These are phyloP conservation scores for Auricularia sp. DNA, from an alignment of 768 basidiomycete species.

Conservation along the genomic window DNA sequence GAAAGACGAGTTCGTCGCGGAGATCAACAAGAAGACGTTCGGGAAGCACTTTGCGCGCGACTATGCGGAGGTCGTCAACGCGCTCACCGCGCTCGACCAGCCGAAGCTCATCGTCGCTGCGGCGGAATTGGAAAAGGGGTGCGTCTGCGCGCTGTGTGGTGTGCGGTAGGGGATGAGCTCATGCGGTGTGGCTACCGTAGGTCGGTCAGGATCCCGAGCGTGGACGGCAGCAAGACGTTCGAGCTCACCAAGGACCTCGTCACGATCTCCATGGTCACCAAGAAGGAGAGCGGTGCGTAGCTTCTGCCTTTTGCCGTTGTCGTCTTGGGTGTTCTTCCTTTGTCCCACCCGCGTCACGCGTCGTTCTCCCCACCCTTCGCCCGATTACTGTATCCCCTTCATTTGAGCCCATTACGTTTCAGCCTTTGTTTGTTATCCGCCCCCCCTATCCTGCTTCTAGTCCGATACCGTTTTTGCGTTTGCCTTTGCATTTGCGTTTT, in stretches of 20 bases:
- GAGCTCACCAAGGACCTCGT: slow-evolving; percentile 62
- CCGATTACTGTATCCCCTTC: too few relatives aligned
- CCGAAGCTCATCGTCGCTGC: slow-evolving; percentile 53
- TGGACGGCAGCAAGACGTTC: slow-evolving; percentile 53
- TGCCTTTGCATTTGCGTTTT: too few relatives aligned
- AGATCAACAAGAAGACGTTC: slow-evolving; percentile 78
- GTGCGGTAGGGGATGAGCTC: too few relatives aligned
- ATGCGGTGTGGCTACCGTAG: slow-evolving; percentile 21
- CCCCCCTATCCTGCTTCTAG: neutral
- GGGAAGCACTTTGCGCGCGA: slow-evolving; percentile 87
- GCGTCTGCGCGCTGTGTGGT: slow-evolving; percentile 14
- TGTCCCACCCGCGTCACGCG: neutral
- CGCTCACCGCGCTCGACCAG: slow-evolving; percentile 59
- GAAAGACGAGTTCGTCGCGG: slow-evolving; percentile 65
- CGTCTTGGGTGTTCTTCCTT: slow-evolving; percentile 1
- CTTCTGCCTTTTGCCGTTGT: neutral
- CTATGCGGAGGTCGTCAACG: slow-evolving; percentile 51
- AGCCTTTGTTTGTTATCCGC: neutral
- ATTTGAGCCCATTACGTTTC: slow-evolving; percentile 9
- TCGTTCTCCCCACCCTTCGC: too few relatives aligned
- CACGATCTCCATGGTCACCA: slow-evolving; percentile 70
- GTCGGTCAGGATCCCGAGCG: slow-evolving; percentile 41
- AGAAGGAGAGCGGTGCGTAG: slow-evolving; percentile 64
- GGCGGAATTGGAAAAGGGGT: slow-evolving; percentile 68
- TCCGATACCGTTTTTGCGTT: neutral